Conservation (phyloP, 2,329 filamentous ascomycete genomes). For the Aureobasidium lini region DNA sequence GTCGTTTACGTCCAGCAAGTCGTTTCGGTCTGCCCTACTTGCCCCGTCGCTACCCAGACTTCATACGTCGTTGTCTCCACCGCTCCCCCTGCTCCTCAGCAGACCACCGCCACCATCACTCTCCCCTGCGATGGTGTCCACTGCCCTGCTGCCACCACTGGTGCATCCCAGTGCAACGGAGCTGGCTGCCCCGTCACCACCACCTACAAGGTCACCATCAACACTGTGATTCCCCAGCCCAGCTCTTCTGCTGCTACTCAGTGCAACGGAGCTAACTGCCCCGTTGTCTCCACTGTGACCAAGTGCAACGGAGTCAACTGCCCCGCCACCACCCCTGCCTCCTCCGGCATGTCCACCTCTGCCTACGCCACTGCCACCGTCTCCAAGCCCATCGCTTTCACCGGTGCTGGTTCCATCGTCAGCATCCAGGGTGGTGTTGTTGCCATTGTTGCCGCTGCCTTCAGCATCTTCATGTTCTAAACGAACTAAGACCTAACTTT, state of each 20-base stretch:
- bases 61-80: constrained; percentile 3
- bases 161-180: background rate
- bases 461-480: constrained; percentile 5
- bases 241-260: background rate
- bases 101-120: constrained; percentile 21
- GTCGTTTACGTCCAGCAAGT: constrained; percentile 7
- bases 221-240: background rate
- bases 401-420: constrained; percentile 3
- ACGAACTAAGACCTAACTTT: background rate
- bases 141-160: background rate
- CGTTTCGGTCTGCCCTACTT: background rate
- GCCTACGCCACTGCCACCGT: background rate
- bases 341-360: constrained; percentile 1
- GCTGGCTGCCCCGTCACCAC: background rate
- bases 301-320: background rate
- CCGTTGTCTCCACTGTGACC: background rate
- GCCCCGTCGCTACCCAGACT: background rate
- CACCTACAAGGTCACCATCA: constrained; percentile 1
- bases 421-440: constrained; percentile 6
- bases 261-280: background rate
- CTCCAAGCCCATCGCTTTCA: background rate
- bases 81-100: constrained; percentile 15
- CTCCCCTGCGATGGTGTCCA: background rate
- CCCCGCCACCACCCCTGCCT: background rate
- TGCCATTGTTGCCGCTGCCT: background rate